These are phyloP conservation scores for Salix dunnii DNA, from an alignment of 345 rosid species.

Conservation along the genomic window DNA sequence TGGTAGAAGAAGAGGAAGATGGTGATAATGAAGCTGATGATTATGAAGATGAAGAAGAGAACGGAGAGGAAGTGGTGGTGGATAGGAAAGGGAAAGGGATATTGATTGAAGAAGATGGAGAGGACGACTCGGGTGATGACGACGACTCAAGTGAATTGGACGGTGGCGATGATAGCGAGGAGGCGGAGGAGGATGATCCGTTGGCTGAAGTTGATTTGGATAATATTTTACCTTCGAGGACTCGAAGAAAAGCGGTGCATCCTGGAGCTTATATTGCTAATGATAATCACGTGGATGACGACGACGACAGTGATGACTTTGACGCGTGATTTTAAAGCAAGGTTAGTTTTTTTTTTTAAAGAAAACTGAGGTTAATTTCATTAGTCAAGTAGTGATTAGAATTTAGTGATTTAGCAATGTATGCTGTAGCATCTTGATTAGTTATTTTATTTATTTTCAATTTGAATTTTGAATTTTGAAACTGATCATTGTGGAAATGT, in stretches of 20 bases:
- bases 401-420: not conserved
- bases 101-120: conserved; percentile 38
- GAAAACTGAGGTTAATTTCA: conserved; percentile 13
- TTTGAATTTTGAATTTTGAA: not conserved
- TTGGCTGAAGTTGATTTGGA: conserved; percentile 93
- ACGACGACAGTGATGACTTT: conserved; percentile 19
- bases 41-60: conserved; percentile 38
- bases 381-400: conserved; percentile 2
- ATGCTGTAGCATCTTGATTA: not conserved
- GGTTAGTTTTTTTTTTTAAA: conserved; percentile 11
- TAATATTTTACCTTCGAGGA: conserved; percentile 86
- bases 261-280: conserved; percentile 56
- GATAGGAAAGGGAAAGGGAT: conserved; percentile 37
- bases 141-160: conserved; percentile 29
- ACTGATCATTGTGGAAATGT: not conserved
- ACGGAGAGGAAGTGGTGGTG: conserved; percentile 14
- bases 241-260: conserved; percentile 38
- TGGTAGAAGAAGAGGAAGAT: conserved; percentile 7
- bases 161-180: conserved; percentile 47
- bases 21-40: not conserved
- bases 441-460: not conserved
- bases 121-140: conserved; percentile 24
- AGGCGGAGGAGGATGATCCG: conserved; percentile 87
- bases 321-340: conserved; percentile 31
- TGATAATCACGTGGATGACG: conserved; percentile 7